Evolutionary conservation across 257 asterid genomes (phyloP).

Genomic region (Ehretia macrophylla): DNA sequence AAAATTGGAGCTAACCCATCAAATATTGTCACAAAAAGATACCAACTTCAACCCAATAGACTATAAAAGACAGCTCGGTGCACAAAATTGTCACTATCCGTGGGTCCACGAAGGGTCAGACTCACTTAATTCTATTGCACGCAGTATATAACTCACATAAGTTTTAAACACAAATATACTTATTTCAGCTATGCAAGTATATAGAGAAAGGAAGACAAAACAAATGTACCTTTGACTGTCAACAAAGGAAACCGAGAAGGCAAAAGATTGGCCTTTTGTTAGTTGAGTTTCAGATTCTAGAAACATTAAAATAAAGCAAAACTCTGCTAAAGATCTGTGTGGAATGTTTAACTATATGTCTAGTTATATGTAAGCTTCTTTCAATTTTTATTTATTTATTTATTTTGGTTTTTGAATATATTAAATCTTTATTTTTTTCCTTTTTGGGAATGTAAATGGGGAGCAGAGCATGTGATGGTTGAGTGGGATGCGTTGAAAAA

Average conservation of each 20-base stretch:
- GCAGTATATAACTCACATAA: not conserved
- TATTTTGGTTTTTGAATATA: no score
- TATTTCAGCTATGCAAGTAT: not conserved
- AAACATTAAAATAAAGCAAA: not conserved
- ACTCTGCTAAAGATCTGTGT: constrained; percentile 9
- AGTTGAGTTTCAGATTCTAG: constrained; percentile 11
- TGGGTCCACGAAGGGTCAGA: not conserved
- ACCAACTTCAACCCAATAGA: not conserved
- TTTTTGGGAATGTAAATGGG: constrained; percentile 6
- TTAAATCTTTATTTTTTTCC: not conserved
- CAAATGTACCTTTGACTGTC: constrained; percentile 5
- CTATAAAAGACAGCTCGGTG: no score
- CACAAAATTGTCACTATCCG: no score
- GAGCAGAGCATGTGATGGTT: constrained; percentile 46
- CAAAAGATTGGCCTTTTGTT: constrained; percentile 2
- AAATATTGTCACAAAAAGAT: constrained; percentile 6
- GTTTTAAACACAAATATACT: not conserved
- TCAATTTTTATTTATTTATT: not conserved
- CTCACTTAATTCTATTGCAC: not conserved
- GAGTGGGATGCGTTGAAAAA: constrained; percentile 23
- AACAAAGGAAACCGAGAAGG: not conserved
- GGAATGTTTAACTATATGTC: not conserved
- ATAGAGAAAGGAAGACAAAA: not conserved
- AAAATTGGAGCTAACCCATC: constrained; percentile 21
- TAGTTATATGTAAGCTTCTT: no score